Evolutionary conservation across 345 rosid species (phyloP), one percentile per base, ranked within the genome.

Genomic region (Eucalyptus grandis): DNA sequence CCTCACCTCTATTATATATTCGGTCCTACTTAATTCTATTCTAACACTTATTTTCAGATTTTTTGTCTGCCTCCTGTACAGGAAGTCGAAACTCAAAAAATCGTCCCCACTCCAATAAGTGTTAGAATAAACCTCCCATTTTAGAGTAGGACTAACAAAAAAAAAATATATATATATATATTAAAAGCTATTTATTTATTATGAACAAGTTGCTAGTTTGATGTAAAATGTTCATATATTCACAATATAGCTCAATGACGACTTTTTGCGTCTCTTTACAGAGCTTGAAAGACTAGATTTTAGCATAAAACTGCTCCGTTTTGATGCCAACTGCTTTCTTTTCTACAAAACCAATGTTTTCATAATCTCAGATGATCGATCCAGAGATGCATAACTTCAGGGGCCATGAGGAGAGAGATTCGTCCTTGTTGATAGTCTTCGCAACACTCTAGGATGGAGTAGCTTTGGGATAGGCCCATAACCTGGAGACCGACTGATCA

Each of bases 391-490:
- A 40, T 44, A 40, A 22, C 85, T 37, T 77, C 47, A 72, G 47
- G 30, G 85, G 85, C 47, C 85, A 77, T 40, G 85, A 77, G 2
- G 30, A 40, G 47, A 6, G 83, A 37, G 85, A 3, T 40, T 77
- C 85, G 43, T 37, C 47, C 85, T 77, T 77, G 46, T 77, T 2
- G 85, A 77, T 21, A 40, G 85, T 11, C 30, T 21, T 21, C 47
- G 47, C 24, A 77, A 40, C 46, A 77, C 85, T 21, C 85, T 77
- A 77, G 85, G 85, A 88, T 9, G 87, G 46, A 27, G 80, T 40
- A 54, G 43, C 88, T 90, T 69, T 94, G 7, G 94, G 93, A 43
- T 92, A 92, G 14, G 95, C 94, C 96, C 97, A 95, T 89, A 95
- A 83, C 89, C 93, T 90, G 83, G 90, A 87, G 83, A 88, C 50